phyloP scores from a whole-genome alignment of 177 flowering plant species.

The Vitis hybrid region DNA sequence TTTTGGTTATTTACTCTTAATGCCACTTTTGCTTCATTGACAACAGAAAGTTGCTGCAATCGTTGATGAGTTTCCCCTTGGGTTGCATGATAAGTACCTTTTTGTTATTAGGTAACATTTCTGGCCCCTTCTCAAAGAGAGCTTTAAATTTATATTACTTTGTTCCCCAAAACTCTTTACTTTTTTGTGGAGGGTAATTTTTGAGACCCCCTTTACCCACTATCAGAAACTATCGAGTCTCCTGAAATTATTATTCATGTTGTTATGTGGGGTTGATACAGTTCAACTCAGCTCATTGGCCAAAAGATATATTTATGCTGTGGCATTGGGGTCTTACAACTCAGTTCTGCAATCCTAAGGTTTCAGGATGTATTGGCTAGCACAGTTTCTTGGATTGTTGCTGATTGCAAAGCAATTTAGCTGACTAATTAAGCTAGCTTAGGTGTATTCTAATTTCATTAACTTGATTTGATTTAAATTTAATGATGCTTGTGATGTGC shows the following conservation, averaged over 20 bases:
- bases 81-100: conserved; percentile 80
- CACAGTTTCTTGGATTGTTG: too few relatives aligned
- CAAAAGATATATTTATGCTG: too few relatives aligned
- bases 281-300: too few relatives aligned
- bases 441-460: neutral
- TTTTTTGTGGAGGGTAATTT: too few relatives aligned
- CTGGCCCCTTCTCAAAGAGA: neutral
- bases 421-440: neutral
- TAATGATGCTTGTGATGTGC: conserved; percentile 26
- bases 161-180: too few relatives aligned
- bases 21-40: conserved; percentile 14
- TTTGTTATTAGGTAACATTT: conserved; percentile 75
- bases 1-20: neutral
- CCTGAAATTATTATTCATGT: too few relatives aligned
- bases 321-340: neutral
- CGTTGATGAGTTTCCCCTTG: conserved; percentile 79
- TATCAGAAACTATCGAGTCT: too few relatives aligned
- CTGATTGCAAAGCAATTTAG: neutral
- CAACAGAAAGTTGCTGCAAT: conserved; percentile 86
- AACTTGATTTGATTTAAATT: neutral
- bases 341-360: neutral
- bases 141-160: too few relatives aligned
- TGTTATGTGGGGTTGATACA: too few relatives aligned
- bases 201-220: too few relatives aligned
- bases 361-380: neutral